phyloP scores from a whole-genome alignment of 805 yeast genomes.

The Metschnikowia noctiluminum region DNA sequence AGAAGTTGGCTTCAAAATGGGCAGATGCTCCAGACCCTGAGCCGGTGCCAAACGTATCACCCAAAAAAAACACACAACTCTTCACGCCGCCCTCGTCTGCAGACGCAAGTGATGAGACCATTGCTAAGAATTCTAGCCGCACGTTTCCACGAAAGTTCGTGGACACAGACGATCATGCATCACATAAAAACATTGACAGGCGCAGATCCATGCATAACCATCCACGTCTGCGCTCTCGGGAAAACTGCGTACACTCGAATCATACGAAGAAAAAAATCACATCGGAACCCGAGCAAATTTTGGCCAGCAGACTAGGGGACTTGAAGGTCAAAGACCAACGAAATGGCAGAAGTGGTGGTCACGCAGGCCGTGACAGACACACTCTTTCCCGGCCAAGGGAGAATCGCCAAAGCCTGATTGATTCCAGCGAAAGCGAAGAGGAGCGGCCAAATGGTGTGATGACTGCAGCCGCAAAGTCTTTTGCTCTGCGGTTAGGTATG shows the following conservation, averaged over 20 bases:
- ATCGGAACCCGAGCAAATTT: not conserved
- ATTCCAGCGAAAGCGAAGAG: not conserved
- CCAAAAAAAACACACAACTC: not conserved
- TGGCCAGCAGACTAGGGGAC: conserved; percentile 2
- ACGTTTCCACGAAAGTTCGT: not conserved
- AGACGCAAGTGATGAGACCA: not conserved
- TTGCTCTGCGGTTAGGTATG: conserved; percentile 30
- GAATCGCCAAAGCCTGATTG: too few relatives aligned
- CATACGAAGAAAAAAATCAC: not conserved
- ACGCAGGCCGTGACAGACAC: conserved; percentile 3
- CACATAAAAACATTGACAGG: not conserved
- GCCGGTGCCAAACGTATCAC: not conserved
- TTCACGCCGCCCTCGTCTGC: conserved; percentile 9
- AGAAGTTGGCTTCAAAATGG: conserved; percentile 32
- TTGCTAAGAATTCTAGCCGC: not conserved
- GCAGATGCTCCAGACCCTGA: conserved; percentile 20
- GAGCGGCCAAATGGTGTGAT: conserved; percentile 10
- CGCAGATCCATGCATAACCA: not conserved
- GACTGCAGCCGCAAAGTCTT: conserved; percentile 30
- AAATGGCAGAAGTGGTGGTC: not conserved
- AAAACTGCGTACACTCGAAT: not conserved
- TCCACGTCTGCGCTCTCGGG: not conserved
- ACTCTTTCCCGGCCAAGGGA: too few relatives aligned
- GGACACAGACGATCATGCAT: not conserved
- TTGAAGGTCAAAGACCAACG: not conserved